Evolutionary conservation across 1,139 yeast species (phyloP), one percentile per base, ranked within the genome.

Genomic region (Martiniozyma asiatica): DNA sequence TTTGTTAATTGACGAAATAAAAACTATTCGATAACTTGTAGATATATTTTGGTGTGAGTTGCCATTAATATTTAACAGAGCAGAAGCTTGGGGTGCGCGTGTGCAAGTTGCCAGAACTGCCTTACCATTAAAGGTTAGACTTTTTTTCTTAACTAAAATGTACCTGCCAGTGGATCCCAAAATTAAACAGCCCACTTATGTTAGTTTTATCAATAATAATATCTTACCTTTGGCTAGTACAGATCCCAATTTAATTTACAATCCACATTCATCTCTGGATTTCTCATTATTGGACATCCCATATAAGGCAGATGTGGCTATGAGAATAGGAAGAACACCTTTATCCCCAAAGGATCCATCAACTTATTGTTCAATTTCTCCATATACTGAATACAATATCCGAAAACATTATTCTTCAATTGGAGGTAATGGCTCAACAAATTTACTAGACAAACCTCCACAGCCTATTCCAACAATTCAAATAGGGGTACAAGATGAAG

Each of bases 401-500:
- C 36, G 56, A 16, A 53, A 45, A 30, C 50, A 40, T 30, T 56
- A 51, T 32, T 47, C 56, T 2, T 45, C 56, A 4, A 37, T 50
- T 25, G 30, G 13, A 12, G 58, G 57, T 4, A 49, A 46, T 12
- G 43, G 47, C 30, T 41, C 41, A 26, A 47, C 47, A 17, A 50
- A 45, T 26, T 43, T 37, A 37, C 42, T 40, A 35, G 49, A 33
- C 42, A 53, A 32, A 27, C 48, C 49, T 2, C 35, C 43, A 5
- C 29, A 45, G 12, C 35, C 40, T 6, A 38, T 44, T 7, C 53
- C 50, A 15, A 46, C 43, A 2, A 61, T 58, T 32, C 44, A 51
- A 6, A 54, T 56, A 20, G 57, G 55, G 4, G 50, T 56, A 27
- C 71, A 66, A 26, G 40, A 45, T 1, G 71, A 69, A 24, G 51